Conservation (phyloP, 257 asterid species). For the Oldenlandia corymbosa region DNA sequence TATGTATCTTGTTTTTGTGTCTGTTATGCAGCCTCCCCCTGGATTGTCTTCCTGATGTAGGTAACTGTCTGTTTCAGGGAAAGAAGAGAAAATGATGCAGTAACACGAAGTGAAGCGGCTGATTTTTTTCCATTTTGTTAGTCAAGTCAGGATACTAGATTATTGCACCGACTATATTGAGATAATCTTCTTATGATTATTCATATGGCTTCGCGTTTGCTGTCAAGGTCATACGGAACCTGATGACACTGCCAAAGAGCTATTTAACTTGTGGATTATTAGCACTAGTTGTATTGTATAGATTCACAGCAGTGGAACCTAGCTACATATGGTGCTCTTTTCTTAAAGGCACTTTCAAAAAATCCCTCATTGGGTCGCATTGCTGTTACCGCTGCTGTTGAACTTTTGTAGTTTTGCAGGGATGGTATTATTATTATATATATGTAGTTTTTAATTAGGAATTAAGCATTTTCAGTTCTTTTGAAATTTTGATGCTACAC, state of each 20-base stretch:
- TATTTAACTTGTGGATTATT: neutral
- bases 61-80: constrained; percentile 40
- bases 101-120: neutral
- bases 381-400: neutral
- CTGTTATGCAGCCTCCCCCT: neutral
- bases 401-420: neutral
- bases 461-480: neutral
- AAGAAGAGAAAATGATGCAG: constrained; percentile 57
- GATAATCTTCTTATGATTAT: constrained; percentile 1
- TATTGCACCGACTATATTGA: too few species aligned
- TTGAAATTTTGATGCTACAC: too few species aligned
- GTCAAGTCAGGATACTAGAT: too few species aligned
- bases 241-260: neutral
- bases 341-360: neutral
- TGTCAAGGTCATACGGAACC: neutral
- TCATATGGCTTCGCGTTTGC: neutral
- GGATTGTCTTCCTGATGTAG: neutral
- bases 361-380: neutral
- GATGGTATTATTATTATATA: too few species aligned
- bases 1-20: constrained; percentile 16
- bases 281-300: neutral
- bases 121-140: neutral
- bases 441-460: too few species aligned
- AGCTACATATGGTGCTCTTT: neutral
- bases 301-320: neutral